Base-by-base conservation (phyloP, 768 basidiomycete genomes). In the Hericium erinaceus region DNA sequence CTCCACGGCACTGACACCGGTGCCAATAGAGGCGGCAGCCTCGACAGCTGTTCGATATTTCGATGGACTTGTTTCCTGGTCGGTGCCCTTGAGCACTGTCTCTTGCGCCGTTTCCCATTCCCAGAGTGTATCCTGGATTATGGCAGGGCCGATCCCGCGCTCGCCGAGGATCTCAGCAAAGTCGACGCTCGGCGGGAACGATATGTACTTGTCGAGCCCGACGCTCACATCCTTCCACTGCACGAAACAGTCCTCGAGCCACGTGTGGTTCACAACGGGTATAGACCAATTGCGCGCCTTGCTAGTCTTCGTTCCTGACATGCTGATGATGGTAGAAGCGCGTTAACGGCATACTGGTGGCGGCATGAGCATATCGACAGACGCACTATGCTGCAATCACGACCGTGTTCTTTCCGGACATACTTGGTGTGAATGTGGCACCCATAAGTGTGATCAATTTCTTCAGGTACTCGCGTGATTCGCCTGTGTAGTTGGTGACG, bases 201-300 rank as follows among this genome's bases (percentile, higher is more conserved):
- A 65, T 59, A 84, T 80, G 69, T 92, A 92, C 57, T 84, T 85
- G 52, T 83, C 80, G 16, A 76, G 69, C 0, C 79, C 84, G 12
- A 81, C 77, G 0, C 85, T 84, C 57, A 89, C 73, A 38, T 78
- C 76, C 50, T 79, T 78, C 93, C 94, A 97, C 54, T 83, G 77
- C 20, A 83, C 71, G 65, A 94, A 89, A 67, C 91, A 95, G 60
- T 94, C 91, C 66, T 97, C 94, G 3, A 97, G 76, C 92, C 92
- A 97, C 0, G 79, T 77, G 64, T 98, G 94, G 63, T 93, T 95
- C 11, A 95, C 87, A 57, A 94, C 76, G 0, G 92, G 86, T 60
- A 95, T 87, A 0, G 80, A 81, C 94, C 94, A 95, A 0, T 81
- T 73, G 8, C 76, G 73, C 0, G 92, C 91, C 64, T 88, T 89